Conservation (phyloP, 352 stramenopile species). For the Globisporangium cystogenes region DNA sequence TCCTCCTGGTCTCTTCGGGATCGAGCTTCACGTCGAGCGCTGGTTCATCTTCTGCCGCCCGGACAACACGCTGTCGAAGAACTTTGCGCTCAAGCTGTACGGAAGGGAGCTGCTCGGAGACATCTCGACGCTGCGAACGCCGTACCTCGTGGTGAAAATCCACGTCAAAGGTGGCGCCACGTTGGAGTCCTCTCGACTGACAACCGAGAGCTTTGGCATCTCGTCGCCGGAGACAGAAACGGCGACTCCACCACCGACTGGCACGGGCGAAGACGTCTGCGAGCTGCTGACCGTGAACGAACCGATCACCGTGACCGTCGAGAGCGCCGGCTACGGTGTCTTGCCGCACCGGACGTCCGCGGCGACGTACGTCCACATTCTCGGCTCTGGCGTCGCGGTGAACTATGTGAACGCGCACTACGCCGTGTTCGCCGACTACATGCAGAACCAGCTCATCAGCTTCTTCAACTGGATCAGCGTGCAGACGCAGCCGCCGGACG, state of each 20-base stretch:
- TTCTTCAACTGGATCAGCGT: slow-evolving; percentile 64
- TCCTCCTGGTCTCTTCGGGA: slow-evolving; percentile 16
- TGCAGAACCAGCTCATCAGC: slow-evolving; percentile 52
- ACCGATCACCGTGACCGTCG: slow-evolving; percentile 28
- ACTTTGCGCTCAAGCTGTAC: slow-evolving; percentile 38
- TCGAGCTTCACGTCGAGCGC: slow-evolving; percentile 38
- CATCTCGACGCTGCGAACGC: slow-evolving; percentile 33
- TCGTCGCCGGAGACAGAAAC: not conserved
- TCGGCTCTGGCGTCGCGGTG: slow-evolving; percentile 34
- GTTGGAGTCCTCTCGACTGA: slow-evolving; percentile 40
- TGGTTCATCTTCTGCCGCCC: slow-evolving; percentile 63
- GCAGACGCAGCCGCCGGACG: slow-evolving; percentile 29
- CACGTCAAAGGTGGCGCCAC: slow-evolving; percentile 25
- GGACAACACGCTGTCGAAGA: slow-evolving; percentile 23
- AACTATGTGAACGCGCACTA: slow-evolving; percentile 60
- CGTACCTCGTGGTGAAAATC: slow-evolving; percentile 28
- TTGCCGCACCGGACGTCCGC: slow-evolving; percentile 40
- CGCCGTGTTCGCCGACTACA: slow-evolving; percentile 34
- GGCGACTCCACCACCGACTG: not conserved
- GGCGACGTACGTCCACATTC: slow-evolving; percentile 35
- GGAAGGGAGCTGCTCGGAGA: slow-evolving; percentile 28
- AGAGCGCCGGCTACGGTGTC: slow-evolving; percentile 37
- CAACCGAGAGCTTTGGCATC: not conserved
- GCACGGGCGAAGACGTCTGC: slow-evolving; percentile 29
- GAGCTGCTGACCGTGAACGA: slow-evolving; percentile 28